A percentile compares a stretch with the other conserved stretches of the same genome.
These are phyloP conservation scores for Dissophora ornata DNA, from an alignment of 192 early-diverging fungal genomes.

Conservation along the genomic window DNA sequence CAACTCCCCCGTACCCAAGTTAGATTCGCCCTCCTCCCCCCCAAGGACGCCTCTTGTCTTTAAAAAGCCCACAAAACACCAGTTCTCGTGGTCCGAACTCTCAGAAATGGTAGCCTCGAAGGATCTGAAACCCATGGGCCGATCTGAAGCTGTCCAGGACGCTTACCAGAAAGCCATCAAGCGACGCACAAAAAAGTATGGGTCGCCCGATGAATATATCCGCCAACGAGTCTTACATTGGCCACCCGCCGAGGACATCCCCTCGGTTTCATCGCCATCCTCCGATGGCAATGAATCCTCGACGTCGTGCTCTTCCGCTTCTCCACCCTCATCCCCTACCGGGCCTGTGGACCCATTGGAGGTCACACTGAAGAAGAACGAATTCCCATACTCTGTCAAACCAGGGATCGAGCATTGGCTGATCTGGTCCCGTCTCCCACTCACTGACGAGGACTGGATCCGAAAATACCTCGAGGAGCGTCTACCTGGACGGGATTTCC, in stretches of 20 bases:
- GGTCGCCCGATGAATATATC: slow-evolving; percentile 51
- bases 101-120: slow-evolving; percentile 33
- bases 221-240: slow-evolving; percentile 46
- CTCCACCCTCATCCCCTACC: slow-evolving; percentile 27
- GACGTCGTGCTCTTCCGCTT: slow-evolving; percentile 2
- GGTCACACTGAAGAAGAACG: slow-evolving; percentile 41
- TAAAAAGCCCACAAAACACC: slow-evolving; percentile 51
- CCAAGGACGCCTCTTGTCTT: slow-evolving; percentile 43
- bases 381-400: slow-evolving; percentile 51
- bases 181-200: slow-evolving; percentile 42
- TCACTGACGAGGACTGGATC: slow-evolving; percentile 49
- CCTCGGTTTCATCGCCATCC: neutral
- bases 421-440: slow-evolving; percentile 37
- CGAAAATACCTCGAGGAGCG: slow-evolving; percentile 42
- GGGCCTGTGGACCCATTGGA: slow-evolving; percentile 44
- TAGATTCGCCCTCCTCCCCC: slow-evolving; percentile 12
- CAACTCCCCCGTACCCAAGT: neutral
- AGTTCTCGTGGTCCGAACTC: slow-evolving; percentile 41
- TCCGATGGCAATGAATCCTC: slow-evolving; percentile 52
- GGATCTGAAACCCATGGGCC: slow-evolving; percentile 37
- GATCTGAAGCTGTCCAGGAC: slow-evolving; percentile 35
- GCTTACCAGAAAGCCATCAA: slow-evolving; percentile 45
- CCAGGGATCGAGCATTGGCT: slow-evolving; percentile 49
- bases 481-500: slow-evolving; percentile 35
- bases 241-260: slow-evolving; percentile 27